Evolutionary conservation across 306 rosid genomes (phyloP).

Genomic region (Citrullus colocynthis): DNA sequence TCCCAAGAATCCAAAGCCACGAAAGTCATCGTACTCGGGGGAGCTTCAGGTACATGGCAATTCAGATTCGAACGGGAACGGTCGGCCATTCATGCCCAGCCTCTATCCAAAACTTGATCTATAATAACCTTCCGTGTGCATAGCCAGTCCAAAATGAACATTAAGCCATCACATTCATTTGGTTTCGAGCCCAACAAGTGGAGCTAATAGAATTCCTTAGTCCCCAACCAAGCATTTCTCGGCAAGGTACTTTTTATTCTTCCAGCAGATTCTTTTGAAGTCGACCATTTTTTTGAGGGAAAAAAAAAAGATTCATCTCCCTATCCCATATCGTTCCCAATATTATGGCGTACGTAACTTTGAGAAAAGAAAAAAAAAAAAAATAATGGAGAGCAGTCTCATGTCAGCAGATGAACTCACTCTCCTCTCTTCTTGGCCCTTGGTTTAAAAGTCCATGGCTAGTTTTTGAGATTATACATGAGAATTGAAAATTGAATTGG

Average conservation of each 20-base stretch:
- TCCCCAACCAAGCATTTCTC: neutral
- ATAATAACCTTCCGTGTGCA: constrained; percentile 1
- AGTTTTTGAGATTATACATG: neutral
- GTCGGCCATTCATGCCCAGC: constrained; percentile 34
- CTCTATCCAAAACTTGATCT: constrained; percentile 55
- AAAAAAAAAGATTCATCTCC: neutral
- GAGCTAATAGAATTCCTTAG: neutral
- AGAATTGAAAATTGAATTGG: neutral
- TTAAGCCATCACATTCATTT: neutral
- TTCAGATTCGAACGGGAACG: constrained; percentile 72
- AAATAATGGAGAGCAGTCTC: neutral
- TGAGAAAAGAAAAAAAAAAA: neutral
- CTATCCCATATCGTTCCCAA: neutral
- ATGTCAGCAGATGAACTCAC: neutral
- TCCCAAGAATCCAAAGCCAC: constrained; percentile 53
- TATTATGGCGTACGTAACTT: neutral
- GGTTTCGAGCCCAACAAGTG: neutral
- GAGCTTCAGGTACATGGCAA: constrained; percentile 52
- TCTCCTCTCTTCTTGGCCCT: neutral
- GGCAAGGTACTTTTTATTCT: neutral
- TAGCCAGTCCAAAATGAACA: neutral
- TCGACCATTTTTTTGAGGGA: neutral
- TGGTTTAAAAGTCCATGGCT: neutral
- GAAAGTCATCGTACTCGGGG: constrained; percentile 88
- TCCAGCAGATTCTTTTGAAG: neutral